A percentile compares a stretch with the other conserved stretches of the same genome.
These are phyloP conservation scores for Aspergillus phoenicis DNA, from an alignment of 2,329 filamentous ascomycete genomes.

Conservation along the genomic window DNA sequence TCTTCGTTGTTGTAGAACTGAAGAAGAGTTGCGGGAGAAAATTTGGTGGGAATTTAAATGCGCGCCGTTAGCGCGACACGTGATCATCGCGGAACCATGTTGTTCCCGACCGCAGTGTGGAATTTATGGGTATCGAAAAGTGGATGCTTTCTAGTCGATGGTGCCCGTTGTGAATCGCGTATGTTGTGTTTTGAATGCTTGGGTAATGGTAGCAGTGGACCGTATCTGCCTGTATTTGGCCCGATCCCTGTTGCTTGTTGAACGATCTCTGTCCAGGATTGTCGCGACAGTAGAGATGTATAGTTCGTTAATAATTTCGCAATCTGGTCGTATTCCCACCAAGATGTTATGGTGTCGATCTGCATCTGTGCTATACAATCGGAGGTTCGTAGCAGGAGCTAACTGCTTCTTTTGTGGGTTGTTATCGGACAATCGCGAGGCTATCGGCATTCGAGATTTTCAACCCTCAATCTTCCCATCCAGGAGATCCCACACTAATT, in stretches of 20 bases:
- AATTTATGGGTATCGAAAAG: neutral
- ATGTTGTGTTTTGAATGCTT: neutral
- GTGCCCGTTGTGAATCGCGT: neutral
- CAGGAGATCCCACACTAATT: constrained; percentile 44
- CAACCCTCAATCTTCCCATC: constrained; percentile 30
- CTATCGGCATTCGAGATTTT: neutral
- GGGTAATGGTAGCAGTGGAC: neutral
- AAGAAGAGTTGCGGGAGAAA: constrained; percentile 12
- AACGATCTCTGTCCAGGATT: neutral
- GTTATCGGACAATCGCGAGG: neutral
- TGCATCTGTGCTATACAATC: neutral
- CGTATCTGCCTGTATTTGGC: neutral
- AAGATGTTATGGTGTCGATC: neutral
- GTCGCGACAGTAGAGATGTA: neutral
- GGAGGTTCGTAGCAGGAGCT: neutral
- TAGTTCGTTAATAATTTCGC: neutral
- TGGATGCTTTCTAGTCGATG: neutral
- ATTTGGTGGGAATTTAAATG: constrained; percentile 23
- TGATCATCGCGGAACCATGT: constrained; percentile 22
- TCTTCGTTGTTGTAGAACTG: neutral
- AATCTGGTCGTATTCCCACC: too few relatives aligned
- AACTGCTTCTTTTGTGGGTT: neutral
- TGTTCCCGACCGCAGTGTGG: constrained; percentile 12
- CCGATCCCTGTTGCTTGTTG: neutral
- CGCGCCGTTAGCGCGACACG: constrained; percentile 26